A percentile compares a stretch with the other conserved stretches of the same genome.
Evolutionary conservation across 768 basidiomycete species (phyloP).

Genomic region (Rhodocollybia butyracea): DNA sequence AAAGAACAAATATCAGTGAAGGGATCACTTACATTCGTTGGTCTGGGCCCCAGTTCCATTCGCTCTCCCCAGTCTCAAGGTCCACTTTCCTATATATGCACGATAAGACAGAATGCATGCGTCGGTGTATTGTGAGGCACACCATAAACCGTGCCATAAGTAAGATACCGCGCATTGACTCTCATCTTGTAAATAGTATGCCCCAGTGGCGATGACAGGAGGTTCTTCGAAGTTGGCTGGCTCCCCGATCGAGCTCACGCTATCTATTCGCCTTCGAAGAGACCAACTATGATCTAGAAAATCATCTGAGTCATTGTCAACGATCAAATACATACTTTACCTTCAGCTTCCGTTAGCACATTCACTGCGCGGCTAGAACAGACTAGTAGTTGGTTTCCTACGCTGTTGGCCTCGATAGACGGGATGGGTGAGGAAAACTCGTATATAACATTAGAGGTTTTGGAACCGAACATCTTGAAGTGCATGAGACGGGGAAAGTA

Average conservation of each 20-base stretch:
- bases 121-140: too few relatives aligned
- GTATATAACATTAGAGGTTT: background rate
- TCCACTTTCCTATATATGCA: background rate
- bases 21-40: background rate
- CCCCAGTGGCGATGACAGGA: background rate
- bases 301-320: background rate
- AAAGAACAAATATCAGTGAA: background rate
- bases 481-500: too few relatives aligned
- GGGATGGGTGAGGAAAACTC: background rate
- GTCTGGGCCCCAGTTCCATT: background rate
- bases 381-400: background rate
- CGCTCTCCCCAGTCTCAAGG: background rate
- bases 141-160: background rate
- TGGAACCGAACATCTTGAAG: too few relatives aligned
- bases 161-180: background rate
- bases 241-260: background rate
- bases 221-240: background rate
- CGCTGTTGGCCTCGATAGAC: background rate
- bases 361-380: background rate
- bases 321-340: too few relatives aligned
- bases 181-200: background rate
- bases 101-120: background rate
- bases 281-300: background rate
- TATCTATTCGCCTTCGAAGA: background rate
- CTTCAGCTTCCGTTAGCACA: background rate